Evolutionary conservation across 2,329 filamentous ascomycete genomes (phyloP).

Genomic region (Hypoxylon sp.): DNA sequence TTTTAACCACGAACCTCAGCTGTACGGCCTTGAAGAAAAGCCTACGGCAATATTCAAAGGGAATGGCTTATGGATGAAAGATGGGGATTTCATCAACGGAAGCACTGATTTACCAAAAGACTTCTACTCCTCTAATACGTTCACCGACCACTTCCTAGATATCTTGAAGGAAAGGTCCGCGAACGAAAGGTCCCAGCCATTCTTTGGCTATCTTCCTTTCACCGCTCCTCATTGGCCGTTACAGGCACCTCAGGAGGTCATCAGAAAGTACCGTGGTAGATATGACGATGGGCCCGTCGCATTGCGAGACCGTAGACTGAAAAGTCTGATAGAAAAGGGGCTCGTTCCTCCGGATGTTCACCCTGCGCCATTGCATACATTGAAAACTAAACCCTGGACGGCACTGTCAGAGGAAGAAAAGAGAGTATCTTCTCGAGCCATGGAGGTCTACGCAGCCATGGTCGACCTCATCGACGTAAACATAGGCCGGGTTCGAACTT

Average conservation of each 20-base stretch:
- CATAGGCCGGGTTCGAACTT: conserved; percentile 60
- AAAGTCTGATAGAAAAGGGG: conserved; percentile 47
- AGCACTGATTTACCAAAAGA: conserved; percentile 30
- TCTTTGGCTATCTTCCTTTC: conserved; percentile 68
- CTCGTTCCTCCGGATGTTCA: conserved; percentile 37
- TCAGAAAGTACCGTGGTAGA: conserved; percentile 63
- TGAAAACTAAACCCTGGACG: conserved; percentile 34
- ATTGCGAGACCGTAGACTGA: conserved; percentile 52
- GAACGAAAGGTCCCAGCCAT: conserved; percentile 50
- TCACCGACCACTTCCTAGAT: conserved; percentile 28
- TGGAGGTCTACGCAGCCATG: conserved; percentile 64
- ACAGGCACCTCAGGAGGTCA: conserved; percentile 61
- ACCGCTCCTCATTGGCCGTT: conserved; percentile 69
- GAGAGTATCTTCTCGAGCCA: conserved; percentile 40
- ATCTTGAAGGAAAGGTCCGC: conserved; percentile 34
- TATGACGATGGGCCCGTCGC: conserved; percentile 68
- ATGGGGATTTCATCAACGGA: conserved; percentile 31
- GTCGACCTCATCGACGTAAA: conserved; percentile 63
- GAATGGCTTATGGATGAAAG: conserved; percentile 35
- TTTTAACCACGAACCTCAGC: conserved; percentile 36
- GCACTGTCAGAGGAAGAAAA: conserved; percentile 35
- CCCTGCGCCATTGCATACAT: conserved; percentile 34
- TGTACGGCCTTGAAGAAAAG: conserved; percentile 27
- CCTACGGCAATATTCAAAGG: conserved; percentile 34
- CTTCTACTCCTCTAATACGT: conserved; percentile 33